Percentiles rank a stretch among this genome's conserved stretches.
Conservation (phyloP, 176 grass and related monocot species). For the Otatea glauca region DNA sequence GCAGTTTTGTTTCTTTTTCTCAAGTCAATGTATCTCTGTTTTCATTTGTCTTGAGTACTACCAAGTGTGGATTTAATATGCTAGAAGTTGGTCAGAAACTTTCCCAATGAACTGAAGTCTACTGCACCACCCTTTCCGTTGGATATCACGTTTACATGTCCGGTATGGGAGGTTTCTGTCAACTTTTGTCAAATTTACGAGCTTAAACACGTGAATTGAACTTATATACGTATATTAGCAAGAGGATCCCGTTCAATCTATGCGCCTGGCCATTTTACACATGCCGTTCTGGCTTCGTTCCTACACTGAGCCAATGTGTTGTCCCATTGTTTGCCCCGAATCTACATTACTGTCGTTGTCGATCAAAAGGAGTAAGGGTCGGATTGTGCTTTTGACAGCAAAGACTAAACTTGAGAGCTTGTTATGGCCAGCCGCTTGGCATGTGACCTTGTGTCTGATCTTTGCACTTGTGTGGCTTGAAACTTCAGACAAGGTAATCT, state of each 20-base stretch:
- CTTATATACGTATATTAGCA: not conserved
- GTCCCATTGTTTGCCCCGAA: not conserved
- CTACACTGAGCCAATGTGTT: no score
- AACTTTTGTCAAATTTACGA: not conserved
- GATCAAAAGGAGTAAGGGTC: not conserved
- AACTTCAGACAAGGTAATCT: not conserved
- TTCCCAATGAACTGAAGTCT: not conserved
- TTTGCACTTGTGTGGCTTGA: not conserved
- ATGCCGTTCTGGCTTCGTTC: no score
- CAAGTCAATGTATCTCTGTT: not conserved
- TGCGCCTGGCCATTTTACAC: no score
- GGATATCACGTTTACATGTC: not conserved
- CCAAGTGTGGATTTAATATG: constrained; percentile 3
- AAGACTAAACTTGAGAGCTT: not conserved
- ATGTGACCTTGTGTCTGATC: not conserved
- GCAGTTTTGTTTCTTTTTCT: not conserved
- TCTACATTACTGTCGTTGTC: not conserved
- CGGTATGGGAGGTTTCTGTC: not conserved
- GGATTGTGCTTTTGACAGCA: not conserved
- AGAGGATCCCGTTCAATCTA: not conserved
- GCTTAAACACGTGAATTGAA: not conserved
- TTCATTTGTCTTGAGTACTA: not conserved
- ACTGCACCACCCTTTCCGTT: not conserved
- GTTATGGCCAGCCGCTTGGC: not conserved
- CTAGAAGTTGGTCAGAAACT: not conserved